phyloP scores from a whole-genome alignment of 2,329 filamentous ascomycete genomes.

The Penicillium sclerotigenum region DNA sequence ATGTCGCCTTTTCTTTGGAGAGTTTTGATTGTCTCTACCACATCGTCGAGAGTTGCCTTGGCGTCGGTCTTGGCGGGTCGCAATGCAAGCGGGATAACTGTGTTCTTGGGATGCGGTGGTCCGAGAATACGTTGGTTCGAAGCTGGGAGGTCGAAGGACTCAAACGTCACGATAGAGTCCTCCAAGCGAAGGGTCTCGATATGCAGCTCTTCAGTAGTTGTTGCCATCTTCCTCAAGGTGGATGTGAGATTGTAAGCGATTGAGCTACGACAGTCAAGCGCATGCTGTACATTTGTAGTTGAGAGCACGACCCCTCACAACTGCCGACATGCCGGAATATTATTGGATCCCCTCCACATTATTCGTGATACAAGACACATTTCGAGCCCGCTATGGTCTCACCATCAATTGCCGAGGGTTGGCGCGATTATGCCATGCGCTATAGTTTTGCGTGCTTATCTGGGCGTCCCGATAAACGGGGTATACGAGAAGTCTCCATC shows the following conservation, averaged over 20 bases:
- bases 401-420: background rate
- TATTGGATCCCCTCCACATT: background rate
- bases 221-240: background rate
- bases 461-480: background rate
- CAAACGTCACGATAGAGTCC: conserved; percentile 29
- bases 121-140: conserved; percentile 45
- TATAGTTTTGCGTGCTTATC: conserved; percentile 11
- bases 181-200: conserved; percentile 20
- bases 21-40: conserved; percentile 38
- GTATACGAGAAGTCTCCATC: background rate
- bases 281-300: background rate
- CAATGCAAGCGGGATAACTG: conserved; percentile 42
- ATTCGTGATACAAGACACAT: background rate
- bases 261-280: background rate
- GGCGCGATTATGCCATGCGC: conserved; percentile 10
- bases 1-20: conserved; percentile 33
- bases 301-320: background rate
- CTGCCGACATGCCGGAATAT: background rate
- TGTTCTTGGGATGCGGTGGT: conserved; percentile 38
- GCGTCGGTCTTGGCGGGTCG: conserved; percentile 25
- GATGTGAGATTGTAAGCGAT: background rate
- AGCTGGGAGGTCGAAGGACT: conserved; percentile 41
- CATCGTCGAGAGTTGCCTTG: conserved; percentile 31
- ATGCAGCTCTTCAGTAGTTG: background rate
- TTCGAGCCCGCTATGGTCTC: background rate